phyloP scores from a whole-genome alignment of 495 filamentous ascomycete species.

The Talaromyces ruber region DNA sequence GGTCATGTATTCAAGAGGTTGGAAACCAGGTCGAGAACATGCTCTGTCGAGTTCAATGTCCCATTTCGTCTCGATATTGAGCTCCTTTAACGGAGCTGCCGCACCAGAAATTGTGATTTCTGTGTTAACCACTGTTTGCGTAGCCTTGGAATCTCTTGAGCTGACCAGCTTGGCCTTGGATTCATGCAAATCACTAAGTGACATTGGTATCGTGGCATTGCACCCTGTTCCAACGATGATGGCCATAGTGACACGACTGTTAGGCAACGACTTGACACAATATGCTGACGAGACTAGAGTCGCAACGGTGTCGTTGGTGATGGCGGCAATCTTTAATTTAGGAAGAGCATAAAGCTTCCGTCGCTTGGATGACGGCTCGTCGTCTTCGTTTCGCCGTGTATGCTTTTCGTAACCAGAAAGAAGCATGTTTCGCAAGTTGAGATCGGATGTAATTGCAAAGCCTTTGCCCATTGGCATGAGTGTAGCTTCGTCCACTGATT shows the following conservation, averaged over 20 bases:
- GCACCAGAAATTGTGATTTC: constrained; percentile 80
- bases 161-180: constrained; percentile 45
- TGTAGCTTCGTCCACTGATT: constrained; percentile 63
- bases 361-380: constrained; percentile 34
- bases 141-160: constrained; percentile 31
- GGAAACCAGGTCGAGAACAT: constrained; percentile 67
- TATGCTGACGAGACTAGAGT: constrained; percentile 73
- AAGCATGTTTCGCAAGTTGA: constrained; percentile 64
- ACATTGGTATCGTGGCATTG: constrained; percentile 73
- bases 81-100: constrained; percentile 52
- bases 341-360: constrained; percentile 49
- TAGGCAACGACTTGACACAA: constrained; percentile 48
- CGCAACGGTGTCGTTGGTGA: constrained; percentile 75
- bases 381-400: constrained; percentile 33
- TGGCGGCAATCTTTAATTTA: constrained; percentile 60
- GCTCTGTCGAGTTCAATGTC: constrained; percentile 56
- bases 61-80: constrained; percentile 62
- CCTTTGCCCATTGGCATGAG: constrained; percentile 87
- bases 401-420: constrained; percentile 59
- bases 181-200: constrained; percentile 51
- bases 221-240: constrained; percentile 78
- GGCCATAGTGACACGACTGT: constrained; percentile 68
- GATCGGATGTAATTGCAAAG: constrained; percentile 64
- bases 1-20: constrained; percentile 85
- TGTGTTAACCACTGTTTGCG: constrained; percentile 71